Conservation (phyloP, 2,329 filamentous ascomycete species). For the Phialocephala sp. region DNA sequence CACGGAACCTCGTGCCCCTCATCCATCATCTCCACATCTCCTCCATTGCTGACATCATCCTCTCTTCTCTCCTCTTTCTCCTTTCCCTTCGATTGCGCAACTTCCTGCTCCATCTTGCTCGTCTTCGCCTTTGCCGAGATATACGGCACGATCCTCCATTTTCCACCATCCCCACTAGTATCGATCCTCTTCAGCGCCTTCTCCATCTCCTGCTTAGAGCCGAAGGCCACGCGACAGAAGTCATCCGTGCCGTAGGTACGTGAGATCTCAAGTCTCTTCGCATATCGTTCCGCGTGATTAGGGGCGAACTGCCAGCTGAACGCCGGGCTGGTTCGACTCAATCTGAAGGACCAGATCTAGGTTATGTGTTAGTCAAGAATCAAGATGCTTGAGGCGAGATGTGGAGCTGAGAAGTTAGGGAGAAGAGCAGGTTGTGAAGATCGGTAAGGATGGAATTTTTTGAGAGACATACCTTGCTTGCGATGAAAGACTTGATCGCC, state of each 20-base stretch:
- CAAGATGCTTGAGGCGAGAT: not conserved
- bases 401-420: not conserved
- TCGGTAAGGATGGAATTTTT: not conserved
- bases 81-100: not conserved
- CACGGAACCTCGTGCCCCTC: not conserved
- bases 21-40: not conserved
- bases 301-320: too few species aligned
- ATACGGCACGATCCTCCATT: slow-evolving; percentile 1
- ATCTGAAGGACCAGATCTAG: not conserved
- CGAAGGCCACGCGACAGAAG: not conserved
- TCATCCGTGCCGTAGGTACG: not conserved
- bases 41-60: not conserved
- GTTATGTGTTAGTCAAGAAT: not conserved
- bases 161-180: not conserved
- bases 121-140: not conserved
- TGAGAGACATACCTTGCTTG: not conserved
- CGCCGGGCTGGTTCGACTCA: too few species aligned
- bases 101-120: too few species aligned
- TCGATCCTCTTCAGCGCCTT: not conserved
- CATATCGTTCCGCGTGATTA: not conserved
- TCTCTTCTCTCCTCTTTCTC: not conserved
- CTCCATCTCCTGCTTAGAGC: not conserved
- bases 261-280: not conserved
- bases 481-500: too few species aligned
- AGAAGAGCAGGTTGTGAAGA: not conserved